Conservation (phyloP, 495 filamentous ascomycete species). For the Bryoglossum gracile region DNA sequence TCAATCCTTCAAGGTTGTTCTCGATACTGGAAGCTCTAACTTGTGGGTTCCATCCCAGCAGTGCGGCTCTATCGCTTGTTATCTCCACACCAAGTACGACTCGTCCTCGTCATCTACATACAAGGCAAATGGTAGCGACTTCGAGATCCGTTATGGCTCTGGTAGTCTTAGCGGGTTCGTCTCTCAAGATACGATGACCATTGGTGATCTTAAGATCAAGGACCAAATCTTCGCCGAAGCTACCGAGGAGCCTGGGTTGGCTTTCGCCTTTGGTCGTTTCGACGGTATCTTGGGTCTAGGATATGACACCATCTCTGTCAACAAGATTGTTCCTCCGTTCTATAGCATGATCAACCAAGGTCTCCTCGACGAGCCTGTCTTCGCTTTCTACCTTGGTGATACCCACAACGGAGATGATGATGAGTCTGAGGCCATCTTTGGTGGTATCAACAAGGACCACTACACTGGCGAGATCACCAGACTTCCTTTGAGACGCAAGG, state of each 20-base stretch:
- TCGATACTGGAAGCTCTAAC: conserved; percentile 98
- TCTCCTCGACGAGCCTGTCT: conserved; percentile 83
- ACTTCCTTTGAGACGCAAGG: conserved; percentile 93
- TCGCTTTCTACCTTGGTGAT: conserved; percentile 90
- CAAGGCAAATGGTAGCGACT: conserved; percentile 84
- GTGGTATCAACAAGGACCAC: conserved; percentile 79
- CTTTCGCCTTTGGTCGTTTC: conserved; percentile 96
- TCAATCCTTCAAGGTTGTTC: conserved; percentile 94
- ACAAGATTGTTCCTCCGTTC: conserved; percentile 89
- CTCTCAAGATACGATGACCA: conserved; percentile 74
- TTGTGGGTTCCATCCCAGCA: conserved; percentile 91
- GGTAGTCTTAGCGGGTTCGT: conserved; percentile 92
- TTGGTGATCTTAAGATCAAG: conserved; percentile 84
- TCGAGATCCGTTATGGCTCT: conserved; percentile 94
- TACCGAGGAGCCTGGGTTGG: conserved; percentile 86
- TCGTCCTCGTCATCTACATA: conserved; percentile 84
- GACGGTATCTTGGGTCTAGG: conserved; percentile 97
- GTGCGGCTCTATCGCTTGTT: conserved; percentile 97
- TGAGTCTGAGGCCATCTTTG: conserved; percentile 83
- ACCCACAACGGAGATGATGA: conserved; percentile 61
- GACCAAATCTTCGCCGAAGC: conserved; percentile 93
- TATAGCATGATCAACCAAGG: conserved; percentile 90
- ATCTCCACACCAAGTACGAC: conserved; percentile 94
- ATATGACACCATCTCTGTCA: conserved; percentile 92
- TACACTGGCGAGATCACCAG: conserved; percentile 87